Conservation (phyloP, 2,329 filamentous ascomycete genomes). For the Penicillium nordicum region DNA sequence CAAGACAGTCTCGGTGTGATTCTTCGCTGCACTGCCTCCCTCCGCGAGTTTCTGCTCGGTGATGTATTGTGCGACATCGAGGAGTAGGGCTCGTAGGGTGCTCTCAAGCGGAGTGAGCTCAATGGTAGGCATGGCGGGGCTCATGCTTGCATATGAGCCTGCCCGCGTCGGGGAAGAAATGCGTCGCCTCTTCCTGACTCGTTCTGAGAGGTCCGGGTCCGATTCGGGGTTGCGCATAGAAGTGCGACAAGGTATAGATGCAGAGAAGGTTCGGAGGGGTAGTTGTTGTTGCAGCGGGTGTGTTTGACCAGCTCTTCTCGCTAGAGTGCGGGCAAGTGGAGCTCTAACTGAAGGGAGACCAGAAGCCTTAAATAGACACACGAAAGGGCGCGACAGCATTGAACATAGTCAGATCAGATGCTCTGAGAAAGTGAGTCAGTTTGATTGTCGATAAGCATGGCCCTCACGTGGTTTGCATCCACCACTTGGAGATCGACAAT, state of each 20-base stretch:
- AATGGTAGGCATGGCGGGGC: slow-evolving; percentile 38
- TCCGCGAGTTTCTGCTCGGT: slow-evolving; percentile 40
- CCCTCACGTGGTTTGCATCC: slow-evolving; percentile 28
- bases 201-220: slow-evolving; percentile 19
- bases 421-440: slow-evolving; percentile 11
- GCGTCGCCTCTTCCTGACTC: slow-evolving; percentile 34
- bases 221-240: slow-evolving; percentile 29
- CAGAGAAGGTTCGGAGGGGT: slow-evolving; percentile 8
- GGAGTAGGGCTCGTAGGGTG: slow-evolving; percentile 69
- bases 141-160: slow-evolving; percentile 25
- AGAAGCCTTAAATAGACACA: slow-evolving; percentile 17
- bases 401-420: slow-evolving; percentile 10
- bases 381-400: slow-evolving; percentile 21
- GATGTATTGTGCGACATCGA: slow-evolving; percentile 77
- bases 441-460: slow-evolving; percentile 20
- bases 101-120: slow-evolving; percentile 67
- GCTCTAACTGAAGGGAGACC: slow-evolving; percentile 10
- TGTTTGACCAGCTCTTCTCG: slow-evolving; percentile 9
- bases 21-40: slow-evolving; percentile 23
- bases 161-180: slow-evolving; percentile 26
- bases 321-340: slow-evolving; percentile 16
- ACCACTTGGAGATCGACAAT: slow-evolving; percentile 13
- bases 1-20: slow-evolving; percentile 35
- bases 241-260: slow-evolving; percentile 9
- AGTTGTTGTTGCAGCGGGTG: slow-evolving; percentile 11